Evolutionary conservation across 2,329 filamentous ascomycete genomes (phyloP), one percentile per base, ranked within the genome.

Genomic region (Penicillium sp.): DNA sequence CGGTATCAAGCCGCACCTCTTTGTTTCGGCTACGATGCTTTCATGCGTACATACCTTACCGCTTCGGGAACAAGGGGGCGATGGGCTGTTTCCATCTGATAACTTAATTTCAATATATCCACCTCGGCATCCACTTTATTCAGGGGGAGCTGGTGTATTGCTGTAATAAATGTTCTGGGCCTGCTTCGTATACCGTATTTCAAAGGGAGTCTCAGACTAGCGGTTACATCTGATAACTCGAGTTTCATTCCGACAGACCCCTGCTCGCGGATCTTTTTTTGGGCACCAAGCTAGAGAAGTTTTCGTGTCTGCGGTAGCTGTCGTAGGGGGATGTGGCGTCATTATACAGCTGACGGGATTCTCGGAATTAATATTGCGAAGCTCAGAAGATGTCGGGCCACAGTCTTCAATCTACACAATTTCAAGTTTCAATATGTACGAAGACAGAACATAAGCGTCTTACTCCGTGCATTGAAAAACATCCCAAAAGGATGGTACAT

Each of bases 41-140:
- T 40, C 16, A 9, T 40, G 16, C 18, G 38, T 40, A 21, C 38
- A 40, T 40, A 40, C 38, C 34, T 36, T 36, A n/a, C 34, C 38
- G 38, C 38, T 10, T 40, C 18, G 16, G 43, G 11, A 32, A 32
- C 32, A 24, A 39, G 40, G 32, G 42, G 49, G 27, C 36, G 42
- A 27, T 44, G 47, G 42, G 45, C 27, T 16, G n/a, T 36, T 49
- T 43, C 42, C 53, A 57, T 60, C 58, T 55, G 56, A 60, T 62
- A 59, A 60, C 56, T 57, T 48, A 54, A 51, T 51, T 54, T 42
- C 10, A 10, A 27, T 36, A 40, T 18, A 21, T 40, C 38, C 18
- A 40, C 38, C 16, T 3, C 4, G 2, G 14, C 14, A 21, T 40
- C 38, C 38, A 18, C 18, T 40, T 9, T 21, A 9, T 16, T 40